Evolutionary conservation across 371 early-diverging fungal species (phyloP).

Genomic region (Mortierella sp.): DNA sequence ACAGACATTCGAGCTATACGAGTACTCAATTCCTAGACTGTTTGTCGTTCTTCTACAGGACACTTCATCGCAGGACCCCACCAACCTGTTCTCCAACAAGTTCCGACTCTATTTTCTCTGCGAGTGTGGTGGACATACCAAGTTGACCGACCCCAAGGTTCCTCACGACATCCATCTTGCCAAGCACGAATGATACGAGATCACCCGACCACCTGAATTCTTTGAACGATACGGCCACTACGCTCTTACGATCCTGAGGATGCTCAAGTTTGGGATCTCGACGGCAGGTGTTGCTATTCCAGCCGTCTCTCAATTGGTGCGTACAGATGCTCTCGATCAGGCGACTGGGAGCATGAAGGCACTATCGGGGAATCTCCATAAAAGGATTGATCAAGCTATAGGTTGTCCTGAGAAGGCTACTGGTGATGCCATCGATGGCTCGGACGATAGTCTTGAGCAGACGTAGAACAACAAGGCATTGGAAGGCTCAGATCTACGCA

Average conservation of each 20-base stretch:
- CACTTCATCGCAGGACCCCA: background rate
- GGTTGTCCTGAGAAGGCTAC: too few species aligned
- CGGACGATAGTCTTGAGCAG: background rate
- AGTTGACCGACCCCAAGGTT: background rate
- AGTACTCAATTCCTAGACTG: background rate
- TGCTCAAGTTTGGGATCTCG: conserved; percentile 4
- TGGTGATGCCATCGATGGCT: too few species aligned
- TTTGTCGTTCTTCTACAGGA: background rate
- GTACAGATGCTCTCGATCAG: too few species aligned
- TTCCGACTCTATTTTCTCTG: conserved; percentile 8
- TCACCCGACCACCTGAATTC: background rate
- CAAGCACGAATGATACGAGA: conserved; percentile 11
- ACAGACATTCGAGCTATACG: background rate
- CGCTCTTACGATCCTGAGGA: conserved; percentile 1
- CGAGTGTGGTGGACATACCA: conserved; percentile 8
- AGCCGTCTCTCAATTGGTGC: background rate
- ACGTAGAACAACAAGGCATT: background rate
- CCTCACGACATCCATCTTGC: conserved; percentile 11
- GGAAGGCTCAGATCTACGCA: conserved; percentile 22
- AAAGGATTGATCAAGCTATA: too few species aligned
- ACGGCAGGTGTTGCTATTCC: conserved; percentile 6
- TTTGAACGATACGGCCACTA: conserved; percentile 9
- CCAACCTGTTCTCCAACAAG: background rate
- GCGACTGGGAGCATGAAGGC: too few species aligned
- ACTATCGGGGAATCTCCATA: too few species aligned